These are phyloP conservation scores for Thalassiosira pacifica DNA, from an alignment of 352 stramenopile genomes.

Conservation along the genomic window DNA sequence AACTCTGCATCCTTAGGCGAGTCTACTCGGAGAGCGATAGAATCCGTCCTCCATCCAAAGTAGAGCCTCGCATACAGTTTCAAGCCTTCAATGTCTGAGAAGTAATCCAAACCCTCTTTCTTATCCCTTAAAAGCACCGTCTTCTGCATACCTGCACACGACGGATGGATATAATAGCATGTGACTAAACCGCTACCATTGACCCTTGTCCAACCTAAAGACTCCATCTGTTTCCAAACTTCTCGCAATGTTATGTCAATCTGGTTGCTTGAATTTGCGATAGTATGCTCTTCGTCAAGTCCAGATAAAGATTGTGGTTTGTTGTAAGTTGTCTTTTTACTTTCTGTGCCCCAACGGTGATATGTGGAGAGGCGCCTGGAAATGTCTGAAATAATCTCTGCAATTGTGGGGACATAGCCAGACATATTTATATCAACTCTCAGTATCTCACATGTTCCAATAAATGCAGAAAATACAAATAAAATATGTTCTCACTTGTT, in stretches of 20 bases:
- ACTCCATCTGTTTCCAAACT: conserved; percentile 44
- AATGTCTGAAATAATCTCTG: too few species aligned
- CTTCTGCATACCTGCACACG: conserved; percentile 32
- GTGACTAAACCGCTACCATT: conserved; percentile 32
- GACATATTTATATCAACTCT: too few species aligned
- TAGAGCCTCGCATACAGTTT: conserved; percentile 49
- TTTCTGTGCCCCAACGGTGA: too few species aligned
- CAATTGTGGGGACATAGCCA: too few species aligned
- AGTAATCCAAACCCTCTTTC: conserved; percentile 52
- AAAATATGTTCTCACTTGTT: neutral
- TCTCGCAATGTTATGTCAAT: too few species aligned
- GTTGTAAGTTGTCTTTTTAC: too few species aligned
- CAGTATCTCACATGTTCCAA: too few species aligned
- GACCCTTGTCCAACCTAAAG: conserved; percentile 39
- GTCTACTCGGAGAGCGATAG: neutral
- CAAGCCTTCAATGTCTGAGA: conserved; percentile 42
- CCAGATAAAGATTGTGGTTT: too few species aligned
- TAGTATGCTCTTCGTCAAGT: too few species aligned
- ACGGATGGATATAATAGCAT: conserved; percentile 55
- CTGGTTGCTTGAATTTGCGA: too few species aligned
- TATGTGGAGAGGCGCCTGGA: too few species aligned
- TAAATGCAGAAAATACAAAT: too few species aligned
- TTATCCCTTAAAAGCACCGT: conserved; percentile 22
- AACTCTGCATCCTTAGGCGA: neutral
- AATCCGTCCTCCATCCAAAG: conserved; percentile 48